Evolutionary conservation across 768 basidiomycete species (phyloP).

Genomic region (Baorangia bicolor): DNA sequence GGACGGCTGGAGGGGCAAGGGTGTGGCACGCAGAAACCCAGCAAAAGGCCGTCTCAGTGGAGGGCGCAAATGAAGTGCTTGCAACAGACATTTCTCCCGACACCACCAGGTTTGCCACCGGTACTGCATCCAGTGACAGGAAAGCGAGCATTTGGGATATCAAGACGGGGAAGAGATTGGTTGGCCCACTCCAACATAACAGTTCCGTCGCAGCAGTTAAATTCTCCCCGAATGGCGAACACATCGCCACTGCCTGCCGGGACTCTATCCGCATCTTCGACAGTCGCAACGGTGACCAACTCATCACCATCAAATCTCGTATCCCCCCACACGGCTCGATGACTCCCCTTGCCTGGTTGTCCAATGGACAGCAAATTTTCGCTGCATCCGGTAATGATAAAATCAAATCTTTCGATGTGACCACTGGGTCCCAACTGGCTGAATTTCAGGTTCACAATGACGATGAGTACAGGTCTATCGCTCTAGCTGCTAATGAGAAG

Average conservation of each 20-base stretch:
- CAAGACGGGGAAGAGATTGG: not conserved
- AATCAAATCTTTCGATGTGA: not conserved
- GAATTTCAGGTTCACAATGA: not conserved
- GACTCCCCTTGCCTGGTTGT: not conserved
- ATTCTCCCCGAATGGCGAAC: not conserved
- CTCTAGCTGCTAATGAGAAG: not conserved
- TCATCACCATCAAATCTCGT: not conserved
- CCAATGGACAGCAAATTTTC: not conserved
- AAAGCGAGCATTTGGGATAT: not conserved
- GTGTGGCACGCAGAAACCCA: not conserved
- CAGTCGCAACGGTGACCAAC: not conserved
- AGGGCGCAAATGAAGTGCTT: not conserved
- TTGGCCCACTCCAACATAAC: not conserved
- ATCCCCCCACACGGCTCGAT: accelerated
- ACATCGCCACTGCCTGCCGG: not conserved
- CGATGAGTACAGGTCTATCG: not conserved
- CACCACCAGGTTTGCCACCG: not conserved
- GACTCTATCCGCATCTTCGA: not conserved
- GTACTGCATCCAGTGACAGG: not conserved
- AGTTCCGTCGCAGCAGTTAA: not conserved
- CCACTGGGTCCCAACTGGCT: not conserved
- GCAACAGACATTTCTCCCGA: not conserved
- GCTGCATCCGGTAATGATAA: not conserved
- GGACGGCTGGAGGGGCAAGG: not conserved
- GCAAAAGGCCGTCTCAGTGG: not conserved